Conservation (phyloP, 805 yeast species). For the Ogataea pini region DNA sequence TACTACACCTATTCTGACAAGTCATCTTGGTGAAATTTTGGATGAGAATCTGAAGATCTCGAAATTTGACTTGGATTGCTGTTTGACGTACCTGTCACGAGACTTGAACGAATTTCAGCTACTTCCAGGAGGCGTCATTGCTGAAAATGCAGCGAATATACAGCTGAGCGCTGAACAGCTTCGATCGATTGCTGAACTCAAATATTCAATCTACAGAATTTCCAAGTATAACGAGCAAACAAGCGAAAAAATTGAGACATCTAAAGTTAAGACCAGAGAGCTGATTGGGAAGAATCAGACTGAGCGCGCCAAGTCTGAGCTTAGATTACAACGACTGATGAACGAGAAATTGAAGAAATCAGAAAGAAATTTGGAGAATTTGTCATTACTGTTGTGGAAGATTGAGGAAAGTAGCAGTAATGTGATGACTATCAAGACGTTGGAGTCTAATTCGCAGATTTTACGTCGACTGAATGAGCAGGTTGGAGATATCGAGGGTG, state of each 20-base stretch:
- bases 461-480: conserved; percentile 28
- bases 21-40: conserved; percentile 17
- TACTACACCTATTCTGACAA: conserved; percentile 16
- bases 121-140: conserved; percentile 1
- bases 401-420: conserved; percentile 33
- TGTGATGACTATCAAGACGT: conserved; percentile 21
- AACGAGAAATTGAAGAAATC: conserved; percentile 25
- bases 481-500: conserved; percentile 23
- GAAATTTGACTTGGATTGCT: conserved; percentile 25
- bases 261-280: conserved; percentile 16
- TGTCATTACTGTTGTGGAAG: conserved; percentile 24
- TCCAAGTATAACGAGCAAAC: conserved; percentile 21
- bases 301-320: conserved; percentile 25
- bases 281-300: conserved; percentile 21
- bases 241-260: conserved; percentile 10
- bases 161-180: conserved; percentile 20
- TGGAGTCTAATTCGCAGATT: conserved; percentile 28
- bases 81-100: conserved; percentile 25
- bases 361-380: conserved; percentile 24
- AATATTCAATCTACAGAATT: conserved; percentile 28
- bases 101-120: conserved; percentile 14
- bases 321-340: conserved; percentile 26
- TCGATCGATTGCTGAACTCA: conserved; percentile 30
- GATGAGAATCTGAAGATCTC: conserved; percentile 9
- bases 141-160: conserved; percentile 9